Evolutionary conservation across 31 red algal species (phyloP).

Genomic region (Odonthalia washingtoniensis): DNA sequence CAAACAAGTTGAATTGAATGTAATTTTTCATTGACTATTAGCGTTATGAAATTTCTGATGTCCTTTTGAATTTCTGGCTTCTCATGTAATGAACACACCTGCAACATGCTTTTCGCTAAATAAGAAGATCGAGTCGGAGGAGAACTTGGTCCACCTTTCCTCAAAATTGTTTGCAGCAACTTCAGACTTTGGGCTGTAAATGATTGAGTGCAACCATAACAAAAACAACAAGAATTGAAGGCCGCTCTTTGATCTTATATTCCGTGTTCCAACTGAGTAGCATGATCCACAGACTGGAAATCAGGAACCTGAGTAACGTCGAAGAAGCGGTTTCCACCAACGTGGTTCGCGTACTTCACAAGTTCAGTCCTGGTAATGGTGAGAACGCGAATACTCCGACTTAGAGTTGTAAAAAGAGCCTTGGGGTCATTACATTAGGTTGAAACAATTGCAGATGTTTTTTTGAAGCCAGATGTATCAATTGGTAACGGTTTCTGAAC

Average conservation of each 20-base stretch:
- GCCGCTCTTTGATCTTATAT: no score
- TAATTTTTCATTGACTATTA: constrained; percentile 65
- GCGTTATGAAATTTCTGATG: constrained; percentile 64
- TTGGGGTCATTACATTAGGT: constrained; percentile 74
- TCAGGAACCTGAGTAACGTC: no score
- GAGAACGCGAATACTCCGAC: constrained; percentile 66
- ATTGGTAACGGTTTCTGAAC: background rate
- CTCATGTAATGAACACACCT: constrained; percentile 67
- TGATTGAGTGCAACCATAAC: constrained; percentile 80
- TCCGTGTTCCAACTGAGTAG: no score
- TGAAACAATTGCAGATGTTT: constrained; percentile 59
- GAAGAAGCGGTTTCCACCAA: constrained; percentile 56
- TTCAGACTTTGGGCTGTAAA: constrained; percentile 71
- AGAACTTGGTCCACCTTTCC: constrained; percentile 12
- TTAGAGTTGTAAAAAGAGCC: constrained; percentile 67
- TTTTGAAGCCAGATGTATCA: constrained; percentile 49
- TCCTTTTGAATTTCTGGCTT: constrained; percentile 55
- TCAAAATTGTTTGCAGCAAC: constrained; percentile 44
- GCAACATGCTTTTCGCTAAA: constrained; percentile 52
- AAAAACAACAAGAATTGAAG: no score
- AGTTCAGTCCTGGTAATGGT: constrained; percentile 76
- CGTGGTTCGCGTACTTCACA: constrained; percentile 78
- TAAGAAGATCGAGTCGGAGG: constrained; percentile 40
- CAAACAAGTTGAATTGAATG: constrained; percentile 69
- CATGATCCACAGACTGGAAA: no score